These are phyloP conservation scores for Lepiota venenata DNA, from an alignment of 768 basidiomycete species.

Conservation along the genomic window DNA sequence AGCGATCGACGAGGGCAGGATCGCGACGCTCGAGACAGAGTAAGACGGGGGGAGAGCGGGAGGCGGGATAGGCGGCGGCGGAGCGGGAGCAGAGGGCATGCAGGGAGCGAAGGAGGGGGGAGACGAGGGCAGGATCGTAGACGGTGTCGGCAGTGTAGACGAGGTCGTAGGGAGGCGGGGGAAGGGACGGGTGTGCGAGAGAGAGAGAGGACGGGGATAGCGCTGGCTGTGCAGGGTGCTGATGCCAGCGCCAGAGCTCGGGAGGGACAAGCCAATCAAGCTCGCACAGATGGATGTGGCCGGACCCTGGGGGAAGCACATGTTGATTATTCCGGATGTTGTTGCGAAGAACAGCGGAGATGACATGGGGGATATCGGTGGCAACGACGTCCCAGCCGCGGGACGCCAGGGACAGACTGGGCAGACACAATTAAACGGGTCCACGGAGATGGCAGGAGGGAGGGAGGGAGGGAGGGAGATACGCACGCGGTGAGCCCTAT, in stretches of 20 bases:
- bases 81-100: slow-evolving; percentile 46
- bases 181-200: slow-evolving; percentile 12
- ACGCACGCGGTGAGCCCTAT: slow-evolving; percentile 75
- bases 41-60: slow-evolving; percentile 47
- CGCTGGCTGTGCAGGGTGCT: slow-evolving; percentile 27
- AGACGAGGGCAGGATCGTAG: slow-evolving; percentile 56
- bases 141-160: slow-evolving; percentile 84
- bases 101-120: slow-evolving; percentile 70
- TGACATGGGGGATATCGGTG: slow-evolving; percentile 68
- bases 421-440: slow-evolving; percentile 4
- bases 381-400: slow-evolving; percentile 75
- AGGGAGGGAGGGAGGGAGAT: too few relatives aligned
- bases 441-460: slow-evolving; percentile 11
- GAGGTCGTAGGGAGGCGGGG: slow-evolving; percentile 65
- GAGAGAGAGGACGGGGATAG: slow-evolving; percentile 15
- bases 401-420: slow-evolving; percentile 64
- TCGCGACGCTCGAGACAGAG: slow-evolving; percentile 79
- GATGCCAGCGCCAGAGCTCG: slow-evolving; percentile 53
- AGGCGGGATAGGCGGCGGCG: slow-evolving; percentile 17
- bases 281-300: slow-evolving; percentile 54
- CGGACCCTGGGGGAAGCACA: slow-evolving; percentile 30
- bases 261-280: slow-evolving; percentile 69
- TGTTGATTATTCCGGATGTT: slow-evolving; percentile 57
- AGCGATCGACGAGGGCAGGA: slow-evolving; percentile 53
- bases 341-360: slow-evolving; percentile 53